Percentiles rank a stretch among this genome's conserved stretches.
phyloP scores from a whole-genome alignment of 805 yeast genomes.

The Wickerhamomyces bovis region DNA sequence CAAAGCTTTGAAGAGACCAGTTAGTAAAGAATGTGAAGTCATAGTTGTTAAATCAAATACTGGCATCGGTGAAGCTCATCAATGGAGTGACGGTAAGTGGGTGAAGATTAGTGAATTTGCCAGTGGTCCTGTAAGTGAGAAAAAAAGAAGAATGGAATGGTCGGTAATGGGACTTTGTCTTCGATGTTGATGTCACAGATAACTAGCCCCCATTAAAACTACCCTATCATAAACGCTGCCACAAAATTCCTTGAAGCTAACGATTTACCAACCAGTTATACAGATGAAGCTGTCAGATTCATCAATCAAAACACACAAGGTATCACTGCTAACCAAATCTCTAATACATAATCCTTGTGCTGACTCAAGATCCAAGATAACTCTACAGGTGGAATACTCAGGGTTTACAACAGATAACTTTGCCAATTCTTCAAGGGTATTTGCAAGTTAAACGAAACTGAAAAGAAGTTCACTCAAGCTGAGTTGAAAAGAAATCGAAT shows the following conservation, averaged over 20 bases:
- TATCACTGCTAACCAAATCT: conserved; percentile 30
- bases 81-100: conserved; percentile 73
- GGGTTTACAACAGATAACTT: conserved; percentile 34
- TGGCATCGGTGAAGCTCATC: conserved; percentile 80
- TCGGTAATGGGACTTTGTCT: conserved; percentile 77
- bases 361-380: conserved; percentile 19
- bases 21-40: conserved; percentile 76
- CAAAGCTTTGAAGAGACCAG: conserved; percentile 54
- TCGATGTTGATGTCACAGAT: conserved; percentile 89
- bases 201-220: conserved; percentile 85
- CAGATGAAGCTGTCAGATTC: conserved; percentile 79
- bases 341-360: conserved; percentile 24
- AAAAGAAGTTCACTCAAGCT: conserved; percentile 28
- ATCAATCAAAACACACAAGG: conserved; percentile 72
- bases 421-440: conserved; percentile 57
- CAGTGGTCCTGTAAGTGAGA: conserved; percentile 45
- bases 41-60: conserved; percentile 60
- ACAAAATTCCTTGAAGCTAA: conserved; percentile 69
- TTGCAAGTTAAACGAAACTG: conserved; percentile 62
- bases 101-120: conserved; percentile 87
- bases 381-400: conserved; percentile 44
- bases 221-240: conserved; percentile 79
- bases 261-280: conserved; percentile 67
- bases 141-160: conserved; percentile 63
- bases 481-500: conserved; percentile 28